Evolutionary conservation across 768 basidiomycete genomes (phyloP).

Genomic region (Gautieria morchelliformis): DNA sequence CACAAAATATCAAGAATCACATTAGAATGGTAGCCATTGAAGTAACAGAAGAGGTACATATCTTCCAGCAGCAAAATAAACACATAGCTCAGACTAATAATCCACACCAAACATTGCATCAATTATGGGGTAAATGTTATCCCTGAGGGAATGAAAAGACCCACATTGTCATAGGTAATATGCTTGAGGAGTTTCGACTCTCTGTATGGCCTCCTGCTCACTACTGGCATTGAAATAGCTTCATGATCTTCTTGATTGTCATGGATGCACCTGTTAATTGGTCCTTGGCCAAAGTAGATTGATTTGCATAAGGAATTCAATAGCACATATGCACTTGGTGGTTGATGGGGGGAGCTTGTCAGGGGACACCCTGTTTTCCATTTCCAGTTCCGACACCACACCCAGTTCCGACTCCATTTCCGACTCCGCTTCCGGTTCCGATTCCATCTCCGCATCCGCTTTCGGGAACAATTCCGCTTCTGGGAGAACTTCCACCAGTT

Average conservation of each 20-base stretch:
- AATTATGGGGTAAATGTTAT: no score
- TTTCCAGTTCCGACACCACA: no score
- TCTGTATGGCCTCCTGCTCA: conserved; percentile 94
- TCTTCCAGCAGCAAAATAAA: conserved; percentile 99
- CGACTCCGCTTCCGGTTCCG: no score
- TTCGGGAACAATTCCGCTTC: no score
- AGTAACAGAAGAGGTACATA: conserved; percentile 46
- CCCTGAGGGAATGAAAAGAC: no score
- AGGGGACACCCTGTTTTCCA: no score
- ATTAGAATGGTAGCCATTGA: neutral
- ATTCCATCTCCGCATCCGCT: no score
- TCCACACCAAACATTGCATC: conserved; percentile 39
- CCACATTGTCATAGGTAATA: no score
- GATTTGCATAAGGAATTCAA: conserved; percentile 2
- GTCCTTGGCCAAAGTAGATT: conserved; percentile 77
- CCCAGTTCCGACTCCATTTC: no score
- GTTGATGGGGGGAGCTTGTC: no score
- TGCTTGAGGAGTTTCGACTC: no score
- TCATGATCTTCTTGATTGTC: conserved; percentile 99
- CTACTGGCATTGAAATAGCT: conserved; percentile 97
- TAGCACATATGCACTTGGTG: conserved; percentile 1
- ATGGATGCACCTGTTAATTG: conserved; percentile 90
- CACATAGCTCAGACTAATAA: conserved; percentile 97
- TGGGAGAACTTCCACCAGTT: no score
- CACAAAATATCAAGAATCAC: conserved; percentile 80